Percentiles rank a stretch among this genome's conserved stretches.
phyloP scores from a whole-genome alignment of 257 asterid species.

The Solanum dulcamara region DNA sequence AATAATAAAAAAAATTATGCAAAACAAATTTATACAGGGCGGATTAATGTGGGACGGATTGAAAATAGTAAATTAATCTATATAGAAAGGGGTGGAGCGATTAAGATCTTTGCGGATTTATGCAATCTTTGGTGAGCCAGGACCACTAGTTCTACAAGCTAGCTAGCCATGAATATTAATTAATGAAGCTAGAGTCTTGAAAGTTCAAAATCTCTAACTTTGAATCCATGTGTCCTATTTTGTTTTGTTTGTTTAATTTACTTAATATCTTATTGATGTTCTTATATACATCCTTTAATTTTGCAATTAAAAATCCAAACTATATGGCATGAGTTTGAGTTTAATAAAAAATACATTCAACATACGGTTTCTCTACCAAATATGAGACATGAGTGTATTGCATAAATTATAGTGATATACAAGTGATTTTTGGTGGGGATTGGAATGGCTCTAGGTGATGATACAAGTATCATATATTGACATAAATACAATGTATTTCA shows the following conservation, averaged over 20 bases:
- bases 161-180: background rate
- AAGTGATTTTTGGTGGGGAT: background rate
- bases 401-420: background rate
- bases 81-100: too few species aligned
- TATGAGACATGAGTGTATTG: background rate
- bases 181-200: background rate
- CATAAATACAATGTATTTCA: too few species aligned
- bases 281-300: too few species aligned
- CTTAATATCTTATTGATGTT: background rate
- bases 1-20: too few species aligned
- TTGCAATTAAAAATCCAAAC: too few species aligned
- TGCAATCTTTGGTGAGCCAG: background rate
- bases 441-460: background rate
- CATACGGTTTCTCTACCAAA: background rate
- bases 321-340: too few species aligned
- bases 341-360: background rate
- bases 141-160: background rate
- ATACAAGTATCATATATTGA: too few species aligned
- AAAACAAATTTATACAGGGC: too few species aligned
- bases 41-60: too few species aligned
- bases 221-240: background rate
- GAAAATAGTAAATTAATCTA: too few species aligned
- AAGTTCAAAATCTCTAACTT: background rate
- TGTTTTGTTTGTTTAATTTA: background rate
- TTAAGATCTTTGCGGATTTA: too few species aligned